Evolutionary conservation across 306 rosid species (phyloP).

Genomic region (Malus orientalis): DNA sequence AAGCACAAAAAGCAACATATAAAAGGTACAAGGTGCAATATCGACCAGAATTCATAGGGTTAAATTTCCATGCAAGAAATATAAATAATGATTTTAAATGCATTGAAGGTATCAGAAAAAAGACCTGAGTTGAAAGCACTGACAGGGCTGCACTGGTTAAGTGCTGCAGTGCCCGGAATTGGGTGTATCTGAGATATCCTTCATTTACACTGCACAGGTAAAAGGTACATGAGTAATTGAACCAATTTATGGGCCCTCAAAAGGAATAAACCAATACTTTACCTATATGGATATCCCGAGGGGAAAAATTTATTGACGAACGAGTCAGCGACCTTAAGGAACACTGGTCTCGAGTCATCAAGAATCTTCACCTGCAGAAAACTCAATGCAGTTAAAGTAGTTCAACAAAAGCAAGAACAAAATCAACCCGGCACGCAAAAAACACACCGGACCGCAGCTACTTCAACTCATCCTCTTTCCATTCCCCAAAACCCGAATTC

Average conservation of each 20-base stretch:
- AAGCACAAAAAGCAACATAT: background rate
- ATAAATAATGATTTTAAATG: background rate
- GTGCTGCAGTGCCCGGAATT: constrained; percentile 89
- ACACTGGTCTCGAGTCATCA: constrained; percentile 60
- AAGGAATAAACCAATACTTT: background rate
- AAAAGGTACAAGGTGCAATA: background rate
- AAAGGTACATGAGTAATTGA: background rate
- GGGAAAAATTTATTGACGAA: constrained; percentile 77
- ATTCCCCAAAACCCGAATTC: background rate
- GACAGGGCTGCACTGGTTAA: constrained; percentile 75
- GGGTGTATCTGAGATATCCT: constrained; percentile 89
- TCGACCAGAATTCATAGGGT: background rate
- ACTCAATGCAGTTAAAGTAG: background rate
- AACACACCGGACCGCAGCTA: background rate
- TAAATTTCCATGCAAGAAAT: background rate
- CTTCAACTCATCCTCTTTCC: background rate
- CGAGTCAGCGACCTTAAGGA: constrained; percentile 48
- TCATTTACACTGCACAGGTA: constrained; percentile 61
- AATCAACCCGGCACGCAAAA: background rate
- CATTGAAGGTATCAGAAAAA: constrained; percentile 10
- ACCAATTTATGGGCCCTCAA: background rate
- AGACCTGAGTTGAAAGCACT: constrained; percentile 91
- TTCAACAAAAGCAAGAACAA: background rate
- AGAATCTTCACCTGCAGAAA: constrained; percentile 40
- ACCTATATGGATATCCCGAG: constrained; percentile 91